Base-by-base conservation (phyloP, 495 filamentous ascomycete genomes). In the Parachaetomium inaequale region DNA sequence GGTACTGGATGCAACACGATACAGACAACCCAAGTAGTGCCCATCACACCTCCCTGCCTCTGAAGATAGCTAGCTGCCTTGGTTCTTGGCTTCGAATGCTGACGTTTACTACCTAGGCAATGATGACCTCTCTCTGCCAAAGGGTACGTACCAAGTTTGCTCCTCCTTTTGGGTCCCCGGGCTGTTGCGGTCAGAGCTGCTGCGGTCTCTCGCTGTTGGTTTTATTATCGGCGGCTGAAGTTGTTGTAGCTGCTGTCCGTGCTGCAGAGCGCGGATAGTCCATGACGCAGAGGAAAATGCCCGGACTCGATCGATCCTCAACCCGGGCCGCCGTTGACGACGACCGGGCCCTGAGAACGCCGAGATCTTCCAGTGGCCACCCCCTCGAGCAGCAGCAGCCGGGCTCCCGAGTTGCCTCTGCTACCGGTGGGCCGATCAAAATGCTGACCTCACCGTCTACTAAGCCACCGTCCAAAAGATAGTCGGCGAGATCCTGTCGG, bases 391-490 rank as follows among this genome's bases (percentile, higher is more conserved):
- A 42, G 12, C 45, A 29, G 32, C 56, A 4, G 19, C 42, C n/a
- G 42, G 42, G 17, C 10, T 17, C 19, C 19, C 56, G 21, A 12
- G 29, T 17, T 34, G 26, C n/a, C 2, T 21, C 28, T 8, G 42
- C n/a, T 28, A 28, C 17, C 7, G 40, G 17, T 34, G 11, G 29
- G 4, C 43, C n/a, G 23, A 51, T 50, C 31, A 51, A 14, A 11
- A 40, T 55, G 40, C 62, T 70, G 52, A 65, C 63, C 25, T 56
- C n/a, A n/a, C n/a, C n/a, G n/a, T 28, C 29, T 25, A 43, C 46
- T n/a, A 61, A 96, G 94, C 94, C 25, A 98, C 94, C 46, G 95
- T 98, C 62, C 90, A 96, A 71, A 98, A 98, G 76, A 98, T 98
- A 66, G 91, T 98, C 70, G 87, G 84, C 66, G 94, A 98, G 73